A percentile compares a stretch with the other conserved stretches of the same genome.
phyloP scores from a whole-genome alignment of 805 yeast species.

The Scheffersomyces stipitis region DNA sequence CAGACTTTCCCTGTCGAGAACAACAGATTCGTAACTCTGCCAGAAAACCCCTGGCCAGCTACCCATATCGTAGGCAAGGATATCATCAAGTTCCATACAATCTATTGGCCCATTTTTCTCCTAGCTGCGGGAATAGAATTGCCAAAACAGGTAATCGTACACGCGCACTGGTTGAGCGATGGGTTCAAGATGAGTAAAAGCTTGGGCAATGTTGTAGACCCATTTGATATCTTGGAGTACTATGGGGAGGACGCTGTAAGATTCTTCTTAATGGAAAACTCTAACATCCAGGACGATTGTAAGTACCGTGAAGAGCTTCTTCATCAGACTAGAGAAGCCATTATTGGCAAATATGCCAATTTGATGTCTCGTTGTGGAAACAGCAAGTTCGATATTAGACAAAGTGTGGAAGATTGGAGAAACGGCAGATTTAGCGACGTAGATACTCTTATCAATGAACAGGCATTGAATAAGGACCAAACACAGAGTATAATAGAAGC shows the following conservation, averaged over 20 bases:
- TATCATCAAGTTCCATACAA: slow-evolving; percentile 81
- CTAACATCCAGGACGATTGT: slow-evolving; percentile 74
- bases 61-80: slow-evolving; percentile 91
- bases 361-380: slow-evolving; percentile 74
- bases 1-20: slow-evolving; percentile 7
- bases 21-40: slow-evolving; percentile 7
- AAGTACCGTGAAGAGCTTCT: slow-evolving; percentile 68
- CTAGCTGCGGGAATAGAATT: slow-evolving; percentile 74
- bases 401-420: slow-evolving; percentile 37
- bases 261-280: slow-evolving; percentile 72
- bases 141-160: slow-evolving; percentile 80
- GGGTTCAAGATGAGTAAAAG: slow-evolving; percentile 95
- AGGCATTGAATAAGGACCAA: slow-evolving; percentile 10
- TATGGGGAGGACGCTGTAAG: slow-evolving; percentile 77
- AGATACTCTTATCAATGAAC: slow-evolving; percentile 17
- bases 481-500: slow-evolving; percentile 14
- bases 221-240: slow-evolving; percentile 56
- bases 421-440: slow-evolving; percentile 21
- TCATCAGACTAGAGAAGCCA: slow-evolving; percentile 53
- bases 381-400: slow-evolving; percentile 56
- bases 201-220: slow-evolving; percentile 92
- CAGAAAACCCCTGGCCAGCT: slow-evolving; percentile 55
- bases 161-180: slow-evolving; percentile 89
- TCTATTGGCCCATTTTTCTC: slow-evolving; percentile 91
- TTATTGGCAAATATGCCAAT: slow-evolving; percentile 84